phyloP scores from a whole-genome alignment of 352 stramenopile species.

The Globisporangium paroecandrum region DNA sequence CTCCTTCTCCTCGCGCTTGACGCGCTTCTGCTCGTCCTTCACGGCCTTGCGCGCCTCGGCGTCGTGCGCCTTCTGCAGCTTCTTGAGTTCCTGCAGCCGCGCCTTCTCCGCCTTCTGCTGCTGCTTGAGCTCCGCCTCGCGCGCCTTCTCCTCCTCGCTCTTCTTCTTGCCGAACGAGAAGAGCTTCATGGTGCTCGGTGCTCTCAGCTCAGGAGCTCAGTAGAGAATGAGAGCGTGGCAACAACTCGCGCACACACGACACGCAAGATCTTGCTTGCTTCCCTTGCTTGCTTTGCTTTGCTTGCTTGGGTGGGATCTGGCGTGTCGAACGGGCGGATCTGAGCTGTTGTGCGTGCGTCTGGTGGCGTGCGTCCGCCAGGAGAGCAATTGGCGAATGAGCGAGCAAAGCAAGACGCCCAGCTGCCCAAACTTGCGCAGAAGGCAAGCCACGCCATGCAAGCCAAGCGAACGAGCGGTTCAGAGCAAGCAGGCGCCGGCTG shows the following conservation, averaged over 20 bases:
- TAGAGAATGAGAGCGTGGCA: background rate
- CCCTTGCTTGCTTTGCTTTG: background rate
- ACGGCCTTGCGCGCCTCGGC: slow-evolving; percentile 3
- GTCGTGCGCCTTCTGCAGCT: slow-evolving; percentile 18
- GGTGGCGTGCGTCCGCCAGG: background rate
- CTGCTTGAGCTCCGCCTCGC: slow-evolving; percentile 8
- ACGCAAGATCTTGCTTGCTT: background rate
- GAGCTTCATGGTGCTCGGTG: slow-evolving; percentile 5
- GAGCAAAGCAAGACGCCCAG: background rate
- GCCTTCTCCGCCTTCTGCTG: slow-evolving; percentile 20
- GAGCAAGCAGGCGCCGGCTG: background rate
- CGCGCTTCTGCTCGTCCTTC: slow-evolving; percentile 17
- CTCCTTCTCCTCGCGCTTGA: slow-evolving; percentile 11
- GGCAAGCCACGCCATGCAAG: background rate
- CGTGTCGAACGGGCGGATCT: background rate
- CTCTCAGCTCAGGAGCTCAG: background rate
- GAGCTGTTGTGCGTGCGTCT: background rate
- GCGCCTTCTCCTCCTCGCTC: slow-evolving; percentile 9
- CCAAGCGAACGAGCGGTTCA: background rate
- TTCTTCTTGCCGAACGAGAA: slow-evolving; percentile 15
- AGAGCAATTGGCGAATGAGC: slow-evolving; percentile 10
- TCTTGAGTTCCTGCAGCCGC: slow-evolving; percentile 19
- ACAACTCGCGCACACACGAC: background rate
- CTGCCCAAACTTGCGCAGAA: background rate
- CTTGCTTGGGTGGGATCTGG: background rate